phyloP scores from a whole-genome alignment of 1,284 basidiomycete species.

The Pseudozyma hubeiensis region DNA sequence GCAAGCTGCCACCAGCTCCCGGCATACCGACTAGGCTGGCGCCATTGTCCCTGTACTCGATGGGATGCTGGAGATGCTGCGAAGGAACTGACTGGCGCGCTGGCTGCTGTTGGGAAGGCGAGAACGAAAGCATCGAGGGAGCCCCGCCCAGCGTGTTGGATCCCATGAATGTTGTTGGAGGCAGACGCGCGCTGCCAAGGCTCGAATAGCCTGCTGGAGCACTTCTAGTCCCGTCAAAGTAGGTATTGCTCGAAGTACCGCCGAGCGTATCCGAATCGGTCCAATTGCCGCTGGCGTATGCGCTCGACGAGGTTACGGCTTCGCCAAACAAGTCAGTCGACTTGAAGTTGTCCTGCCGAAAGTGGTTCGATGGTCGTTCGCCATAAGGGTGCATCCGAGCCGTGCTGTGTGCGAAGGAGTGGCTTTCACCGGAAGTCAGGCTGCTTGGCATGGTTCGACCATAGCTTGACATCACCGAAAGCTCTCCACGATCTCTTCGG shows the following conservation, averaged over 20 bases:
- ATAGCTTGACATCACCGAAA: slow-evolving; percentile 2
- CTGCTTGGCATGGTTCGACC: slow-evolving; percentile 16
- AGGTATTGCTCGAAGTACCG: slow-evolving; percentile 1
- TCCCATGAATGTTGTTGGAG: slow-evolving; percentile 6
- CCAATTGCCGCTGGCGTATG: slow-evolving; percentile 21
- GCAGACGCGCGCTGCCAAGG: background rate
- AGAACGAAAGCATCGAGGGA: slow-evolving; percentile 11
- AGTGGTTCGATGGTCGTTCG: slow-evolving; percentile 13
- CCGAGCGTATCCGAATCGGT: slow-evolving; percentile 13
- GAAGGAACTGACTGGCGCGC: slow-evolving; percentile 25
- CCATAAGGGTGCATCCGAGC: slow-evolving; percentile 35
- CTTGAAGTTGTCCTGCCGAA: slow-evolving; percentile 22
- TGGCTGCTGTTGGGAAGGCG: slow-evolving; percentile 2
- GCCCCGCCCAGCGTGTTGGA: slow-evolving; percentile 6
- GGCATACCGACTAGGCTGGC: slow-evolving; percentile 6
- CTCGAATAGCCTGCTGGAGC: background rate
- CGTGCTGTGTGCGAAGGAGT: slow-evolving; percentile 12
- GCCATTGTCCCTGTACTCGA: slow-evolving; percentile 15
- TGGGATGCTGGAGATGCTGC: slow-evolving; percentile 21
- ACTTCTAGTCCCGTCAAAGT: slow-evolving; percentile 17
- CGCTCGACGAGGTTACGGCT: background rate
- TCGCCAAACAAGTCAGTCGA: slow-evolving; percentile 12
- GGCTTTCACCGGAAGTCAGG: slow-evolving; percentile 6
- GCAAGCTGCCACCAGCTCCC: slow-evolving; percentile 10
- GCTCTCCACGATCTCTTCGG: slow-evolving; percentile 17